Evolutionary conservation across 2,329 filamentous ascomycete species (phyloP), one percentile per base, ranked within the genome.

Genomic region (Aspergillus arachidicola): DNA sequence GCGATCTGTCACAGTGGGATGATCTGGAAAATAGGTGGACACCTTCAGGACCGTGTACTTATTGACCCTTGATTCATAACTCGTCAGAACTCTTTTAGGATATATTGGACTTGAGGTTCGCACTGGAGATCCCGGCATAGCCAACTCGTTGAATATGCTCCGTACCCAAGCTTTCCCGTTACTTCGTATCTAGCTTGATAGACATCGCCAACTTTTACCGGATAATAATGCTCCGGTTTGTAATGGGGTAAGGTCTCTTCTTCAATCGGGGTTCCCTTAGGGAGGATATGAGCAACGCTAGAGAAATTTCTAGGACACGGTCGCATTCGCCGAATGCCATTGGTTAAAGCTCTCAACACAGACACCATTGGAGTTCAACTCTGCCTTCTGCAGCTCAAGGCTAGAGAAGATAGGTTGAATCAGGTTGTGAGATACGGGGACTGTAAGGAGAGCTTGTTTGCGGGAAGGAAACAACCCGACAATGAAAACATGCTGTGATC

Each of bases 121-220:
- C 60, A 74, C 73, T 70, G 68, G 12, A 78, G 68, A 65, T 81
- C 78, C 34, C 69, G 73, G n/a, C 78, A 79, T 19, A 82, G 74
- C 79, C 79, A 82, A 11, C 78, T 77, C 0, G 79, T 82, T 1
- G 79, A 82, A 30, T 75, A 78, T n/a, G 72, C 73, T 16, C 79
- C 79, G 64, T 71, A 81, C 1, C 79, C 80, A 4, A 82, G 66
- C 56, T 82, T 82, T 0, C 75, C 70, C 0, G 77, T 45, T 0
- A 75, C 60, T 64, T 81, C 71, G 60, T 78, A 82, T 23, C 73
- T 69, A n/a, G 69, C 59, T 1, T 76, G 61, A 21, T 80, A 75
- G 0, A 80, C 60, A 41, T 82, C 72, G 1, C 79, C 79, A 6
- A 80, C 66, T 0, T 67, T 68, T n/a, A 76, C 76, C 1, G 79